These are phyloP conservation scores for Bidens hawaiensis DNA, from an alignment of 140 eudicot genomes.

Conservation along the genomic window DNA sequence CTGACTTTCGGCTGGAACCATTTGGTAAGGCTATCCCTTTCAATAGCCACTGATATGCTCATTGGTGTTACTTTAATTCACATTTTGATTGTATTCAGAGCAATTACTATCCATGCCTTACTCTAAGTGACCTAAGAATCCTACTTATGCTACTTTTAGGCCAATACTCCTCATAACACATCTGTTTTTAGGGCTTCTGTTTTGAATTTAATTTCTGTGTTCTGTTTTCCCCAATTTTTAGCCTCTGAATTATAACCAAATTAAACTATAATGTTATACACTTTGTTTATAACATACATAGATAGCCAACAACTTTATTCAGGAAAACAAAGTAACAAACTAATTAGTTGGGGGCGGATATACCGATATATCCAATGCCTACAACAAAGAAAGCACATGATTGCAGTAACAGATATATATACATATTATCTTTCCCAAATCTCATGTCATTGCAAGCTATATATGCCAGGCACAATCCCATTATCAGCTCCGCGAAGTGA, in stretches of 20 bases:
- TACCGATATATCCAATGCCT: conserved; percentile 65
- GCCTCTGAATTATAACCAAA: neutral
- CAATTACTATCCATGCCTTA: neutral
- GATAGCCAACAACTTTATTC: conserved; percentile 11
- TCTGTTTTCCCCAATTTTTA: neutral
- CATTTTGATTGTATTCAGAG: neutral
- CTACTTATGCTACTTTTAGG: neutral
- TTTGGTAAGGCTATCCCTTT: neutral
- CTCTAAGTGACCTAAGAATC: neutral
- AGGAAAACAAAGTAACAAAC: neutral
- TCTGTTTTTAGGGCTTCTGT: neutral
- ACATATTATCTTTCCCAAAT: conserved; percentile 57
- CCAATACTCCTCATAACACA: neutral
- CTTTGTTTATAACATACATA: conserved; percentile 8
- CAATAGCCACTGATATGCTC: neutral
- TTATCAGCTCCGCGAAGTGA: conserved; percentile 50
- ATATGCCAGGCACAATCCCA: conserved; percentile 59
- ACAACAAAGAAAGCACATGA: conserved; percentile 64
- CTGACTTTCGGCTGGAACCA: no score
- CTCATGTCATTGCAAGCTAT: conserved; percentile 55
- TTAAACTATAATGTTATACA: conserved; percentile 1
- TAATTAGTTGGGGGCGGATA: conserved; percentile 38
- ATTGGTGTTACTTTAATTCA: conserved; percentile 1
- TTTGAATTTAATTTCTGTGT: neutral
- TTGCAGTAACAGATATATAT: conserved; percentile 64